phyloP scores from a whole-genome alignment of 176 grass and related monocot genomes.

The Avena eriantha region DNA sequence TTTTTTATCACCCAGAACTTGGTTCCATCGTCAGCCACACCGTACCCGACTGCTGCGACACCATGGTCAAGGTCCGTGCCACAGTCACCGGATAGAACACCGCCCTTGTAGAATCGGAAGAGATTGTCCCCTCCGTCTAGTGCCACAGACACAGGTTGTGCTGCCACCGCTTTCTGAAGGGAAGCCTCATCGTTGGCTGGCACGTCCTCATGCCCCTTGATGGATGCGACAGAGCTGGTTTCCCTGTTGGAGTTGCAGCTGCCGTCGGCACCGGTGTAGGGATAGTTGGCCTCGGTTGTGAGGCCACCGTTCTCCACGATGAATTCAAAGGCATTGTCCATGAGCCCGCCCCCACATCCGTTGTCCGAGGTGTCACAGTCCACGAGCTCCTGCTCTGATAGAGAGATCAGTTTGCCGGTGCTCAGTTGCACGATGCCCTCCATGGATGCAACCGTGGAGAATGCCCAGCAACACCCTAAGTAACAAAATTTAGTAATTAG shows the following conservation, averaged over 20 bases:
- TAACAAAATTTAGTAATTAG: not conserved
- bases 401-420: constrained; percentile 55
- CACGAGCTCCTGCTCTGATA: constrained; percentile 66
- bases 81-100: constrained; percentile 46
- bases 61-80: constrained; percentile 52
- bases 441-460: constrained; percentile 55
- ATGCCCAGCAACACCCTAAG: constrained; percentile 53
- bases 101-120: constrained; percentile 52
- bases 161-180: constrained; percentile 46
- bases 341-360: constrained; percentile 47
- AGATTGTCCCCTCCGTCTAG: constrained; percentile 37
- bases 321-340: constrained; percentile 55
- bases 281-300: constrained; percentile 40
- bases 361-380: constrained; percentile 54
- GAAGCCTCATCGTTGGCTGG: constrained; percentile 49
- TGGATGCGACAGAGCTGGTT: constrained; percentile 24
- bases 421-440: constrained; percentile 60
- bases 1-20: constrained; percentile 61
- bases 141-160: constrained; percentile 45
- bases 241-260: constrained; percentile 46
- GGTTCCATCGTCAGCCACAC: constrained; percentile 39
- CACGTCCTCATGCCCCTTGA: constrained; percentile 53
- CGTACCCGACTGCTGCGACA: constrained; percentile 52
- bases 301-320: constrained; percentile 29
- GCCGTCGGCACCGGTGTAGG: constrained; percentile 41